A percentile compares a stretch with the other conserved stretches of the same genome.
phyloP scores from a whole-genome alignment of 345 rosid species.

The Rhodomyrtus tomentosa region DNA sequence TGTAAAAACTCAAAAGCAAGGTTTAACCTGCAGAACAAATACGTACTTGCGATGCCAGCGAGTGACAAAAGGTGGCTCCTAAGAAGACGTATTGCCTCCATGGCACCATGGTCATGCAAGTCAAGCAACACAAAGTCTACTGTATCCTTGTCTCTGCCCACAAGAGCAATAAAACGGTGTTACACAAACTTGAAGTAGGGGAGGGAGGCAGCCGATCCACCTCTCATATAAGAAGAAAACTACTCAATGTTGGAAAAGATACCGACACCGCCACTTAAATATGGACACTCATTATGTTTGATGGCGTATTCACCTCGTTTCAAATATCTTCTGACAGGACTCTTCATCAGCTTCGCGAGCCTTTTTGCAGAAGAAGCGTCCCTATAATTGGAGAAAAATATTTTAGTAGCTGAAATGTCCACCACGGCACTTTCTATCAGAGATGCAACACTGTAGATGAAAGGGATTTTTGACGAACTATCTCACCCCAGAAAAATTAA shows the following conservation, averaged over 20 bases:
- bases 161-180: background rate
- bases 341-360: constrained; percentile 45
- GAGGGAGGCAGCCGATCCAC: background rate
- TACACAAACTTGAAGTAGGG: background rate
- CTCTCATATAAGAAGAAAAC: background rate
- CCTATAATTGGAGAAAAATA: constrained; percentile 23
- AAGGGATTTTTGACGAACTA: background rate
- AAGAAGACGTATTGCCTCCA: constrained; percentile 30
- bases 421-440: background rate
- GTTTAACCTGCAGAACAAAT: background rate
- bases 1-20: background rate
- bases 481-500: background rate
- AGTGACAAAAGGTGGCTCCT: constrained; percentile 30
- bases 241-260: background rate
- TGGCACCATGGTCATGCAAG: constrained; percentile 22
- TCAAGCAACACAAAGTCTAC: constrained; percentile 19
- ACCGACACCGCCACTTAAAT: background rate
- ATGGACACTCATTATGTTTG: background rate
- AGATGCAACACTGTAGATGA: background rate
- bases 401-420: background rate
- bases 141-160: constrained; percentile 17
- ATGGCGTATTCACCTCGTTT: constrained; percentile 20
- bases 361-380: constrained; percentile 25
- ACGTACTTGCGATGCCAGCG: constrained; percentile 48
- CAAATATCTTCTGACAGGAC: constrained; percentile 36